phyloP scores from a whole-genome alignment of 768 basidiomycete genomes.

The Suillus bovinus region DNA sequence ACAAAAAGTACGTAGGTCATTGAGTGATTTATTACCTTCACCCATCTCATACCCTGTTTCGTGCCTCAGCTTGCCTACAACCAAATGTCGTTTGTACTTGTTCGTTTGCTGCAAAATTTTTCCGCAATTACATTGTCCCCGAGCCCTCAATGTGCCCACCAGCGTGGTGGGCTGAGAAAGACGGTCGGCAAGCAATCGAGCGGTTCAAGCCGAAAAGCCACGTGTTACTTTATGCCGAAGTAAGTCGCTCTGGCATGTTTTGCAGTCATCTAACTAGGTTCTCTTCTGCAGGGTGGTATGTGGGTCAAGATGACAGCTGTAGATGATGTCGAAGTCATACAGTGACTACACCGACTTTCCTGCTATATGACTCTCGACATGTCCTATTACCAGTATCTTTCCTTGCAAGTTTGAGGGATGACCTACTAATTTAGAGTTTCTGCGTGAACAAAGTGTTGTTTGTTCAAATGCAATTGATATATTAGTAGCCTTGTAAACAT shows the following conservation, averaged over 20 bases:
- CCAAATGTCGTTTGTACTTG: conserved; percentile 32
- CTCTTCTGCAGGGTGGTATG: conserved; percentile 39
- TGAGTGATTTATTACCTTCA: conserved; percentile 13
- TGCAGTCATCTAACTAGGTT: not conserved
- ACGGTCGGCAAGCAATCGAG: conserved; percentile 28
- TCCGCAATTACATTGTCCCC: conserved; percentile 22
- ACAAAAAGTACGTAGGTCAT: conserved; percentile 25
- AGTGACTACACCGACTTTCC: conserved; percentile 21
- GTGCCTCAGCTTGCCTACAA: conserved; percentile 33
- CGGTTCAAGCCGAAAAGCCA: conserved; percentile 27
- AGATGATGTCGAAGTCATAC: conserved; percentile 13
- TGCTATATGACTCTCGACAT: too few relatives aligned
- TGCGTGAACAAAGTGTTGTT: too few relatives aligned
- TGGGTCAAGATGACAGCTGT: conserved; percentile 44
- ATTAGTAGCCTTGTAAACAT: too few relatives aligned
- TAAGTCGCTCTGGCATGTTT: conserved; percentile 17
- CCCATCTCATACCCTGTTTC: conserved; percentile 13
- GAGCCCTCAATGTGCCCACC: conserved; percentile 28
- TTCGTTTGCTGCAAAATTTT: conserved; percentile 29
- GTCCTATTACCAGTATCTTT: too few relatives aligned
- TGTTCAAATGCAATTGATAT: too few relatives aligned
- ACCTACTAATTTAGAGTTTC: too few relatives aligned
- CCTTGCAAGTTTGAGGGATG: too few relatives aligned
- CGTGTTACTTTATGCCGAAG: conserved; percentile 37
- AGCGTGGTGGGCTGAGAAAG: conserved; percentile 23